Percentiles rank a stretch among this genome's conserved stretches.
phyloP scores from a whole-genome alignment of 164 flowering plant genomes.

The Sedum album region DNA sequence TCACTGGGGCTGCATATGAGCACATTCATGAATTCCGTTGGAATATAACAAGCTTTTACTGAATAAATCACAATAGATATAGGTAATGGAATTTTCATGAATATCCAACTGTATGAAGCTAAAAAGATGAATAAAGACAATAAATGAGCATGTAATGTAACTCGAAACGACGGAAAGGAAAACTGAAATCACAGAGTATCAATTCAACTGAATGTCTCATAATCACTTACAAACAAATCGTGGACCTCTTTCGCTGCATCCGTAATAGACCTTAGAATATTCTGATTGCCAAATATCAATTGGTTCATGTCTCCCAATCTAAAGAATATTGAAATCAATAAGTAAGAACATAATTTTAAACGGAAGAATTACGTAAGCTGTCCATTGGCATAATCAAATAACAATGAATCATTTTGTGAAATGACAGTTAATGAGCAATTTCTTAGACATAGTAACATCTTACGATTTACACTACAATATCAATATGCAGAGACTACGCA shows the following conservation, averaged over 20 bases:
- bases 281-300: conserved; percentile 86
- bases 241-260: conserved; percentile 71
- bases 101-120: neutral
- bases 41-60: neutral
- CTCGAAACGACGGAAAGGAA: neutral
- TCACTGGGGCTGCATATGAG: conserved; percentile 32
- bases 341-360: neutral
- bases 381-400: neutral
- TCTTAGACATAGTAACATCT: neutral
- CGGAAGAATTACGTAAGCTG: neutral
- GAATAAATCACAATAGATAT: no score
- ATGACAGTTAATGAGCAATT: neutral
- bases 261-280: conserved; percentile 49
- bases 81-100: neutral
- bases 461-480: neutral
- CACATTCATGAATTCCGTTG: neutral
- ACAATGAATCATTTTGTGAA: neutral
- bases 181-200: neutral
- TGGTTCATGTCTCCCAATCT: conserved; percentile 27
- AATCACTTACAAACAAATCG: conserved; percentile 56
- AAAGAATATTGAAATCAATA: neutral
- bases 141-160: neutral
- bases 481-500: neutral
- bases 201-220: neutral
- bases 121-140: neutral